Evolutionary conservation across 2,329 filamentous ascomycete species (phyloP).

Genomic region (Penicillium decumbens): DNA sequence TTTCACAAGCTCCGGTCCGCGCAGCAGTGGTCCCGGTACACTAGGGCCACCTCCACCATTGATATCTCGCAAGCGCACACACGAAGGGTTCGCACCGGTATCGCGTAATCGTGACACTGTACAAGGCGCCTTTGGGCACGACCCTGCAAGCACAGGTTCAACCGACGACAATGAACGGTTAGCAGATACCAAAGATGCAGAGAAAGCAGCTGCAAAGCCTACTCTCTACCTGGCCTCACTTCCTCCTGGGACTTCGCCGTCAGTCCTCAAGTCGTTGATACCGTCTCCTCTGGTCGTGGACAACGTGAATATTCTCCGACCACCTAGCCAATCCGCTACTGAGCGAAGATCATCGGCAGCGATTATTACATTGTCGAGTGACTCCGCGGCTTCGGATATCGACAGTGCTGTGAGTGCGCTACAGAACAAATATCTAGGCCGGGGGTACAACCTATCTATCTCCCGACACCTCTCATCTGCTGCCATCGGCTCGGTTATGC

Average conservation of each 20-base stretch:
- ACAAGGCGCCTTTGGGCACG: slow-evolving; percentile 41
- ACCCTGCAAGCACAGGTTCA: slow-evolving; percentile 29
- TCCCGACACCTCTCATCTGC: slow-evolving; percentile 78
- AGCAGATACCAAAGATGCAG: slow-evolving; percentile 40
- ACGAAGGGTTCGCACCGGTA: slow-evolving; percentile 38
- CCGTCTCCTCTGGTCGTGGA: slow-evolving; percentile 61
- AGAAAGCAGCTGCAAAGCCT: slow-evolving; percentile 50
- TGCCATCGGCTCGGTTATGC: slow-evolving; percentile 55
- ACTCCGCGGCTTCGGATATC: slow-evolving; percentile 77
- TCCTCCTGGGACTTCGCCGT: slow-evolving; percentile 50
- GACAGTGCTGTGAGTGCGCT: slow-evolving; percentile 72
- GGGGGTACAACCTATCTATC: slow-evolving; percentile 73
- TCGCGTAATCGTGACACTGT: slow-evolving; percentile 38
- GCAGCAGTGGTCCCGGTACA: slow-evolving; percentile 49
- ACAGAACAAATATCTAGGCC: slow-evolving; percentile 80
- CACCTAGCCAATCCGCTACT: slow-evolving; percentile 42
- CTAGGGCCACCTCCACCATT: slow-evolving; percentile 43
- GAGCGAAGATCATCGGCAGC: slow-evolving; percentile 71
- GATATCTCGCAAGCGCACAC: slow-evolving; percentile 42
- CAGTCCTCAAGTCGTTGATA: slow-evolving; percentile 48
- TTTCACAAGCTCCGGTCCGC: slow-evolving; percentile 48
- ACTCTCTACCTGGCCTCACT: slow-evolving; percentile 53
- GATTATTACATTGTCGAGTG: slow-evolving; percentile 73
- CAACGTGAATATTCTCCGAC: slow-evolving; percentile 65
- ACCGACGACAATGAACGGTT: slow-evolving; percentile 43